Base-by-base conservation (phyloP, 129 eudicot species). In the Ambrosia trifida region DNA sequence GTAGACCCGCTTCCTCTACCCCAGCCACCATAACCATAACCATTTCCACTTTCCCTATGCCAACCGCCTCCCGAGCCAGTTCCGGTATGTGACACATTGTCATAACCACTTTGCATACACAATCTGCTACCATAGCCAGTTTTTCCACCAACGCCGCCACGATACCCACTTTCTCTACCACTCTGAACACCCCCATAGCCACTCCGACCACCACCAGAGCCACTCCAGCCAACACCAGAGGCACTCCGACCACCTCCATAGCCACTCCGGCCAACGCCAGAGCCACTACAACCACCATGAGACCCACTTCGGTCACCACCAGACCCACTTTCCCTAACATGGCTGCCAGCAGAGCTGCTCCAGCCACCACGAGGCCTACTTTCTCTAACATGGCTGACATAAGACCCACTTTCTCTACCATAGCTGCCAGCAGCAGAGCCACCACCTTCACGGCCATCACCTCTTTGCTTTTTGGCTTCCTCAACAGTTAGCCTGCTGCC, bases 391-490 rank as follows among this genome's bases (percentile, higher is more conserved):
- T 62, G 28, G n/a, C n/a, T n/a, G n/a, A n/a, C n/a, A n/a, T n/a
- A n/a, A 11, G 70, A 35, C 5, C 70, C 74, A 24, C 8, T 75
- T 32, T 77, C 79, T 4, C 80, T 60, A 10, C 70, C 16, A 17
- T 75, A 17, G 1, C 85, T 66, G 18, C 86, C 87, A 17, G 60
- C 71, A 7, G 68, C 65, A 7, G 80, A 17, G 1, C 86, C 81
- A 28, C 84, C 79, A 45, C 68, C 36, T 5, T 56, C 84, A 81
- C 56, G 30, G 31, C 66, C 35, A 52, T 79, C 85, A 58, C 76
- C 83, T 76, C 84, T 84, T 38, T 81, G 85, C 63, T 54, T 88
- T 40, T 61, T 77, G 41, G 97, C 93, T 83, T 80, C 87, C 38
- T 85, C 81, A 35, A 95, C 94, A 14, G 62, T 54, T 72, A 95